Conservation (phyloP, 345 rosid species). For the Camelina sativa region DNA sequence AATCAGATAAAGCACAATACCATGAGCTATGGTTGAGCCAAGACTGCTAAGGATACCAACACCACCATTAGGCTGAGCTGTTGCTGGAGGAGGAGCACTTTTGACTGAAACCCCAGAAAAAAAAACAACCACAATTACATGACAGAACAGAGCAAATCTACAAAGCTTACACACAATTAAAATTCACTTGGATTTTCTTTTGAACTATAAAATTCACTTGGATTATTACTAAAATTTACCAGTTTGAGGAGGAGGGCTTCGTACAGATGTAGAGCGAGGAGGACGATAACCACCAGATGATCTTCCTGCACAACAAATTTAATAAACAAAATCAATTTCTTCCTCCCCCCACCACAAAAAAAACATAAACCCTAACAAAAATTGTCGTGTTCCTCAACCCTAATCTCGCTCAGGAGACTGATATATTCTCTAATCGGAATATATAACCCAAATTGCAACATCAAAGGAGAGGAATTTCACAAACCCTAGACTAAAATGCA, state of each 20-base stretch:
- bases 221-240: constrained; percentile 12
- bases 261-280: constrained; percentile 31
- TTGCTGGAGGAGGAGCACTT: constrained; percentile 88
- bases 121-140: not conserved
- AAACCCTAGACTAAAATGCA: not conserved
- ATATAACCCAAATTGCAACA: too few relatives aligned
- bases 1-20: constrained; percentile 43
- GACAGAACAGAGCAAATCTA: not conserved
- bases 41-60: constrained; percentile 70
- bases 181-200: too few relatives aligned
- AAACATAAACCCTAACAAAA: not conserved
- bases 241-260: constrained; percentile 38
- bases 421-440: too few relatives aligned
- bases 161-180: not conserved
- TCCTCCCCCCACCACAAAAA: too few relatives aligned
- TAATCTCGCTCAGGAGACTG: not conserved
- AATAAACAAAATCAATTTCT: too few relatives aligned
- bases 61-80: constrained; percentile 61
- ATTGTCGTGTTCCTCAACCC: not conserved
- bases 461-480: too few relatives aligned
- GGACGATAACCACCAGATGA: constrained; percentile 17
- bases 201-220: too few relatives aligned
- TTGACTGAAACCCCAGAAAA: constrained; percentile 52
- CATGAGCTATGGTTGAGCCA: constrained; percentile 87
- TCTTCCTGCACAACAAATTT: constrained; percentile 10